Percentiles rank a stretch among this genome's conserved stretches.
Evolutionary conservation across 495 filamentous ascomycete species (phyloP).

Genomic region (Penicillium daleae): DNA sequence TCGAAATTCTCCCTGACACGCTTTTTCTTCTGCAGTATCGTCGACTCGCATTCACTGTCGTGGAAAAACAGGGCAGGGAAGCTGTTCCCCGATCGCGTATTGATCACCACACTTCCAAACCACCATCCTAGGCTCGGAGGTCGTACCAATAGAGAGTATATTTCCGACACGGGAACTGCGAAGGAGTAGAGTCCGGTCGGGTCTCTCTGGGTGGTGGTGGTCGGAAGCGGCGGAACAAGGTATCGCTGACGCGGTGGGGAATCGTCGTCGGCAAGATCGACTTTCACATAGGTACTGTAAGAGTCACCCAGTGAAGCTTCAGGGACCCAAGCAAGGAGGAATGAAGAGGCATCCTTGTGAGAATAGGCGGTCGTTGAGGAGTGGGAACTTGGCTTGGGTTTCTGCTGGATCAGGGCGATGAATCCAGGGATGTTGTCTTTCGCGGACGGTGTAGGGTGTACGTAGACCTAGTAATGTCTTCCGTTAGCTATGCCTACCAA

Average conservation of each 20-base stretch:
- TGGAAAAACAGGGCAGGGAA: conserved; percentile 98
- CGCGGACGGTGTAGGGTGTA: conserved; percentile 91
- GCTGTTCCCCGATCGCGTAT: conserved; percentile 83
- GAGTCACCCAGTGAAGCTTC: conserved; percentile 87
- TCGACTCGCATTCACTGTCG: conserved; percentile 93
- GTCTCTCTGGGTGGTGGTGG: conserved; percentile 69
- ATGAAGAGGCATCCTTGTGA: conserved; percentile 59
- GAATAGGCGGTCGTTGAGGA: conserved; percentile 54
- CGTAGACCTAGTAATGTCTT: conserved; percentile 70
- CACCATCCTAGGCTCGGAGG: conserved; percentile 97
- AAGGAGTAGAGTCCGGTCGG: conserved; percentile 87
- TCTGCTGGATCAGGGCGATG: conserved; percentile 92
- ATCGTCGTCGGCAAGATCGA: conserved; percentile 81
- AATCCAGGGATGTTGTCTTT: conserved; percentile 98
- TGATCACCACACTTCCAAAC: conserved; percentile 94
- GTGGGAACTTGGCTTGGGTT: conserved; percentile 46
- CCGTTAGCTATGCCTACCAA: background rate
- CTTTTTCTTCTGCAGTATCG: conserved; percentile 90
- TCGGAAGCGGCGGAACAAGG: conserved; percentile 87
- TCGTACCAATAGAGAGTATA: conserved; percentile 87
- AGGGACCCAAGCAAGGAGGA: conserved; percentile 91
- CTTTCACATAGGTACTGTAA: conserved; percentile 88
- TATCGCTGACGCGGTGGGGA: conserved; percentile 84
- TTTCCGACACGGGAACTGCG: conserved; percentile 83
- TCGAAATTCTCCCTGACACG: conserved; percentile 82